Conservation (phyloP, 371 early-diverging fungal species). For the Mortierella sp. region DNA sequence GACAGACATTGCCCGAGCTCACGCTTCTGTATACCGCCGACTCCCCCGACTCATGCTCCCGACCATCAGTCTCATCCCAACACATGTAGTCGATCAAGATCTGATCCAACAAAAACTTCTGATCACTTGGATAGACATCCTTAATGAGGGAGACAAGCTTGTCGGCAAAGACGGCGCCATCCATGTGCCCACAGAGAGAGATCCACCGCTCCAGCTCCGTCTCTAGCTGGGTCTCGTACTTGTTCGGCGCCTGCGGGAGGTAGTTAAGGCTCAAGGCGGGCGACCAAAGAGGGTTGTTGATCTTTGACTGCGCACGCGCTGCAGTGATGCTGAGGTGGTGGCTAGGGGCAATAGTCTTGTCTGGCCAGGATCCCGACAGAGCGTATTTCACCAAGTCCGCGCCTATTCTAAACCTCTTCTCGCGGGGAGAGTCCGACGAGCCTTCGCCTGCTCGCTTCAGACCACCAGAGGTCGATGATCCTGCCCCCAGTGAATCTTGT, state of each 20-base stretch:
- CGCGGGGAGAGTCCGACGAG: neutral
- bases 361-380: constrained; percentile 9
- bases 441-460: neutral
- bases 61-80: constrained; percentile 33
- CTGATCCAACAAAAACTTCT: constrained; percentile 53
- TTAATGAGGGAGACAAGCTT: constrained; percentile 35
- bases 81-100: constrained; percentile 49
- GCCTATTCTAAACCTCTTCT: neutral
- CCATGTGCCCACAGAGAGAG: constrained; percentile 29
- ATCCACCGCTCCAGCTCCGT: constrained; percentile 47
- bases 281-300: constrained; percentile 53
- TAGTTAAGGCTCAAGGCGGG: constrained; percentile 32
- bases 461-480: neutral
- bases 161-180: constrained; percentile 44
- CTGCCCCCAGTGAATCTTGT: neutral
- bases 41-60: constrained; percentile 15
- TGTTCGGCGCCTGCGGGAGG: constrained; percentile 23
- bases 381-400: constrained; percentile 29
- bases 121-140: constrained; percentile 54
- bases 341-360: constrained; percentile 1
- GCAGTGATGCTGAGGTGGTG: constrained; percentile 10
- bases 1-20: neutral
- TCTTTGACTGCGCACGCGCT: constrained; percentile 27
- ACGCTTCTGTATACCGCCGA: constrained; percentile 8
- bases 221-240: constrained; percentile 20